Evolutionary conservation across 257 asterid genomes (phyloP).

Genomic region (Sherardia arvensis): DNA sequence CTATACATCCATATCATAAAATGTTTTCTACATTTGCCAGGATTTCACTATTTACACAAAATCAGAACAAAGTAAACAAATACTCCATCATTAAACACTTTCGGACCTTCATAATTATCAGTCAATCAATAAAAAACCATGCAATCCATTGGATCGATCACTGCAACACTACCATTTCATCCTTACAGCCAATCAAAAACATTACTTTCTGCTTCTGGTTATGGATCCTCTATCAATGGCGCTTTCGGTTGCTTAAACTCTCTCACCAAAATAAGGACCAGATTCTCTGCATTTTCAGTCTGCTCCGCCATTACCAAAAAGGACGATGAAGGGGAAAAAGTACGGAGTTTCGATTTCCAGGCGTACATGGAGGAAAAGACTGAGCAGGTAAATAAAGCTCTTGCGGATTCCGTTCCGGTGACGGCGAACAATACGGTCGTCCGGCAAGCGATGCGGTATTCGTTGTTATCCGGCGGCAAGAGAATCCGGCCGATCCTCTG

Average conservation of each 20-base stretch:
- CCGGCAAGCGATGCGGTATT: constrained; percentile 70
- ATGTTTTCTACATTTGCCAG: no score
- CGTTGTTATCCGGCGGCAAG: constrained; percentile 63
- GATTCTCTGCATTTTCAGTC: constrained; percentile 8
- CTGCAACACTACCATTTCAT: background rate
- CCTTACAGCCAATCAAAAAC: background rate
- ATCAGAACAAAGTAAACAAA: no score
- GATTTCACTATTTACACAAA: no score
- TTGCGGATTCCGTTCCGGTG: constrained; percentile 40
- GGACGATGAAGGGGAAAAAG: constrained; percentile 13
- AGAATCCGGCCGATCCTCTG: constrained; percentile 68
- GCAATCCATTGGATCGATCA: background rate
- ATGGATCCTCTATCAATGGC: no score
- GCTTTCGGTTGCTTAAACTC: no score
- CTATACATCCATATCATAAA: no score
- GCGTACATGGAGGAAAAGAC: constrained; percentile 42
- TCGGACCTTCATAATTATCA: background rate
- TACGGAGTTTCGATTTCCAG: constrained; percentile 30
- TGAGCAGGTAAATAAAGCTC: constrained; percentile 33
- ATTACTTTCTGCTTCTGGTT: no score
- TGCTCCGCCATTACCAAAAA: constrained; percentile 18
- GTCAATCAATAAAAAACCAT: background rate
- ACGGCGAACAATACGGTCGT: constrained; percentile 37
- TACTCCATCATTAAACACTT: no score
- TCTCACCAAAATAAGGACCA: background rate